Conservation (phyloP, 2,329 filamentous ascomycete genomes). For the Ascochyta lentis region DNA sequence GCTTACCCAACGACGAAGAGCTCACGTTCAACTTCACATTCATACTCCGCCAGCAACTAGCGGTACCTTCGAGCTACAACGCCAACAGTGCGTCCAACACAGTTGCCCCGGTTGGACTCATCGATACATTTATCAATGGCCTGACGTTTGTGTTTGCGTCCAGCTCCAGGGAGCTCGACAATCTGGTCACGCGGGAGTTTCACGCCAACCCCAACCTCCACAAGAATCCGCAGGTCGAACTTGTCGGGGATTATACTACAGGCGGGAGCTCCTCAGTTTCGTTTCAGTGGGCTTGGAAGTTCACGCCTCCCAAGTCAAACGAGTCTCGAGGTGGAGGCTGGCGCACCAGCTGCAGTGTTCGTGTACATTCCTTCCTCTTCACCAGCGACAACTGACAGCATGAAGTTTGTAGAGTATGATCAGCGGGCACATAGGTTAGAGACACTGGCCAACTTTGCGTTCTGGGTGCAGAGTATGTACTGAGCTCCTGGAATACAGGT, state of each 20-base stretch:
- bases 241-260: slow-evolving; percentile 91
- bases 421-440: slow-evolving; percentile 87
- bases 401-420: slow-evolving; percentile 93
- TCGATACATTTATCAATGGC: slow-evolving; percentile 82
- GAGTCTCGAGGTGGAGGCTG: slow-evolving; percentile 91
- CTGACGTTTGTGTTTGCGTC: slow-evolving; percentile 93
- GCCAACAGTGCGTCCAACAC: slow-evolving; percentile 58
- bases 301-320: slow-evolving; percentile 81
- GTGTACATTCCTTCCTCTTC: slow-evolving; percentile 40
- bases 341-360: slow-evolving; percentile 90
- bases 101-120: slow-evolving; percentile 42
- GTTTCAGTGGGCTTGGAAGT: slow-evolving; percentile 97
- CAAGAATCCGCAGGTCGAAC: slow-evolving; percentile 93
- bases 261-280: slow-evolving; percentile 81
- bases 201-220: slow-evolving; percentile 96
- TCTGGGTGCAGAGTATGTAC: slow-evolving; percentile 85
- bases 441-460: slow-evolving; percentile 89
- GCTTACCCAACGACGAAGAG: slow-evolving; percentile 89
- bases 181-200: slow-evolving; percentile 91
- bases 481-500: not conserved
- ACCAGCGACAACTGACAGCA: slow-evolving; percentile 26
- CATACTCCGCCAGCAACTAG: slow-evolving; percentile 67
- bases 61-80: slow-evolving; percentile 48
- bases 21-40: slow-evolving; percentile 94
- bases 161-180: slow-evolving; percentile 85